Evolutionary conservation across 139 green algal genomes (phyloP).

Genomic region (Cymbomonas tetramitiformis): DNA sequence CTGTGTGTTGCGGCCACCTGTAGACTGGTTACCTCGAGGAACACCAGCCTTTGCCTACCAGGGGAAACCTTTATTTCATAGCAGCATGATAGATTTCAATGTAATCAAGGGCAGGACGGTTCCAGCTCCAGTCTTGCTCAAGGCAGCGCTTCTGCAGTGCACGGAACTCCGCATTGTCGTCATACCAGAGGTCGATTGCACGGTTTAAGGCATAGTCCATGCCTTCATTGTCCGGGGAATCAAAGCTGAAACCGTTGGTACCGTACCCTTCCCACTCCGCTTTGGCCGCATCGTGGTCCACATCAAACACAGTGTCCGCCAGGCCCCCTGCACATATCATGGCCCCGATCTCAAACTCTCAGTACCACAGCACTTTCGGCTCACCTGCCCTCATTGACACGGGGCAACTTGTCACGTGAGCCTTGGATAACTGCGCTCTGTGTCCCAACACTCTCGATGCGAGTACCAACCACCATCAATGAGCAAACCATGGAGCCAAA

Average conservation of each 20-base stretch:
- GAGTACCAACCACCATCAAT: too few species aligned
- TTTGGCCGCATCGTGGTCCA: constrained; percentile 24
- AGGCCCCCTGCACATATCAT: constrained; percentile 5
- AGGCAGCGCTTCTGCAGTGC: constrained; percentile 6
- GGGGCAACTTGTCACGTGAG: too few species aligned
- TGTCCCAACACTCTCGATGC: too few species aligned
- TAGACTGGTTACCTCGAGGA: too few species aligned
- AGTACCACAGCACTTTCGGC: too few species aligned
- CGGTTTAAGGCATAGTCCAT: constrained; percentile 38
- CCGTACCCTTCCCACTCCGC: constrained; percentile 49
- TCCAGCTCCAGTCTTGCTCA: constrained; percentile 22
- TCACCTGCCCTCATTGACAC: too few species aligned
- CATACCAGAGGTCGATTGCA: constrained; percentile 27
- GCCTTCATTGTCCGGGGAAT: constrained; percentile 17
- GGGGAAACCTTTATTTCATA: too few species aligned
- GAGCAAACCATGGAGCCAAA: too few species aligned
- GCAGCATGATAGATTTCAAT: constrained; percentile 23
- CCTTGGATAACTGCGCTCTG: too few species aligned
- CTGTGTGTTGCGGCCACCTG: too few species aligned
- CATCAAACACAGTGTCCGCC: constrained; percentile 37
- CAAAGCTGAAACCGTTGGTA: constrained; percentile 38
- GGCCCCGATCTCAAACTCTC: too few species aligned
- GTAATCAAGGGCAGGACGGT: constrained; percentile 23
- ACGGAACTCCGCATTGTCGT: constrained; percentile 18
- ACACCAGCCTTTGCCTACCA: too few species aligned